phyloP scores from a whole-genome alignment of 495 filamentous ascomycete genomes.

The Aspergillus sclerotiicarbonarius region DNA sequence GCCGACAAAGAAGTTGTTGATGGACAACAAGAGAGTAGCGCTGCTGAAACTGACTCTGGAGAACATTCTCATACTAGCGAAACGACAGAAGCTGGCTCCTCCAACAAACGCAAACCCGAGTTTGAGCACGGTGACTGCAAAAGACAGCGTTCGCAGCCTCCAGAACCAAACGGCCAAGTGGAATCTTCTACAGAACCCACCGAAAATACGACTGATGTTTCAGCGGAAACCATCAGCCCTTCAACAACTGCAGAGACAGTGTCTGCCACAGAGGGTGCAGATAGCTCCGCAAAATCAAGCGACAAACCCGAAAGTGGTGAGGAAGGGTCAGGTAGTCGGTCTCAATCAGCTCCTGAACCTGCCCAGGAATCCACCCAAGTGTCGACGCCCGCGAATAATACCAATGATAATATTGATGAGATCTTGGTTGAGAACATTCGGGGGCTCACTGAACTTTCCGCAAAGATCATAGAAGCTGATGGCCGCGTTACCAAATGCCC shows the following conservation, averaged over 20 bases:
- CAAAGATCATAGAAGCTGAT: constrained; percentile 44
- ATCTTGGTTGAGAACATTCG: constrained; percentile 34
- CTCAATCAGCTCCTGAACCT: background rate
- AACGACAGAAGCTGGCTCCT: constrained; percentile 1
- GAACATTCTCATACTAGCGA: background rate
- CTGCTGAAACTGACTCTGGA: background rate
- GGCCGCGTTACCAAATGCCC: constrained; percentile 31
- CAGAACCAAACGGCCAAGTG: constrained; percentile 7
- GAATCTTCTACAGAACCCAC: constrained; percentile 1
- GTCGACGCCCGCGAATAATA: background rate
- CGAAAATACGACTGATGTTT: background rate
- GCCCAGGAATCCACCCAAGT: background rate
- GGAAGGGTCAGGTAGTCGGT: background rate
- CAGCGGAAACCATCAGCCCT: constrained; percentile 2
- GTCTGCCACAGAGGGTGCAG: background rate
- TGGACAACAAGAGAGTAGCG: background rate
- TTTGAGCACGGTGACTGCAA: background rate
- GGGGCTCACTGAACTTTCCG: constrained; percentile 29
- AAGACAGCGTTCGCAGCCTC: background rate
- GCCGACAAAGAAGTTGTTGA: too few species aligned
- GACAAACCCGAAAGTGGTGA: background rate
- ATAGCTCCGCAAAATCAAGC: background rate
- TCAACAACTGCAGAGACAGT: background rate
- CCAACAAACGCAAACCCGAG: constrained; percentile 18
- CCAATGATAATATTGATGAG: constrained; percentile 16